phyloP scores from a whole-genome alignment of 352 stramenopile genomes.

The Elongisporangium prolatum region DNA sequence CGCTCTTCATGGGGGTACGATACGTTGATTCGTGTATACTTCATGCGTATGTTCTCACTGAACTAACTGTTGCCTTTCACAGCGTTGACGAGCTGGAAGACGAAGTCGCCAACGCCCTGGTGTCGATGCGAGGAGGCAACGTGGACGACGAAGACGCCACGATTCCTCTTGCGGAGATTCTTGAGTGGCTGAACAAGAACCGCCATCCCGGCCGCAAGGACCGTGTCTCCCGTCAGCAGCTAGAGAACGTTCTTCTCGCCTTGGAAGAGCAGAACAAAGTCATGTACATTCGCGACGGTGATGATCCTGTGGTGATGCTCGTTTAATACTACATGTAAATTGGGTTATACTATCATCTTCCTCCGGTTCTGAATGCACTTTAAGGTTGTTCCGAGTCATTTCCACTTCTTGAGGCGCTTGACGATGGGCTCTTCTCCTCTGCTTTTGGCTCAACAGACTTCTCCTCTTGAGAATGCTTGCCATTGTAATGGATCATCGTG shows the following conservation, averaged over 20 bases:
- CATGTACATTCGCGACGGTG: constrained; percentile 85
- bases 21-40: no score
- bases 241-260: constrained; percentile 66
- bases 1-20: constrained; percentile 59
- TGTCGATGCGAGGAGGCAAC: constrained; percentile 48
- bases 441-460: background rate
- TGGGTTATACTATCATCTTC: constrained; percentile 5
- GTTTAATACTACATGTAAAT: constrained; percentile 39
- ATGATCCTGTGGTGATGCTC: constrained; percentile 81
- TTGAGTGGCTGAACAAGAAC: constrained; percentile 49
- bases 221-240: constrained; percentile 36
- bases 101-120: constrained; percentile 53
- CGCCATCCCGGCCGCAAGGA: constrained; percentile 15
- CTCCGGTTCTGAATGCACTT: background rate
- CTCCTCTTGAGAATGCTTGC: constrained; percentile 4
- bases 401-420: background rate
- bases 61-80: constrained; percentile 3
- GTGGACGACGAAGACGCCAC: constrained; percentile 66
- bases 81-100: constrained; percentile 60
- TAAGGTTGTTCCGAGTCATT: constrained; percentile 2
- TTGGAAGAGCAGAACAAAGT: constrained; percentile 87
- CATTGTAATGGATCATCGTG: constrained; percentile 66
- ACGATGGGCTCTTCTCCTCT: background rate
- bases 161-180: constrained; percentile 51
- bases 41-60: background rate